A percentile compares a stretch with the other conserved stretches of the same genome.
These are phyloP conservation scores for Fusarium equiseti DNA, from an alignment of 2,329 filamentous ascomycete species.

Conservation along the genomic window DNA sequence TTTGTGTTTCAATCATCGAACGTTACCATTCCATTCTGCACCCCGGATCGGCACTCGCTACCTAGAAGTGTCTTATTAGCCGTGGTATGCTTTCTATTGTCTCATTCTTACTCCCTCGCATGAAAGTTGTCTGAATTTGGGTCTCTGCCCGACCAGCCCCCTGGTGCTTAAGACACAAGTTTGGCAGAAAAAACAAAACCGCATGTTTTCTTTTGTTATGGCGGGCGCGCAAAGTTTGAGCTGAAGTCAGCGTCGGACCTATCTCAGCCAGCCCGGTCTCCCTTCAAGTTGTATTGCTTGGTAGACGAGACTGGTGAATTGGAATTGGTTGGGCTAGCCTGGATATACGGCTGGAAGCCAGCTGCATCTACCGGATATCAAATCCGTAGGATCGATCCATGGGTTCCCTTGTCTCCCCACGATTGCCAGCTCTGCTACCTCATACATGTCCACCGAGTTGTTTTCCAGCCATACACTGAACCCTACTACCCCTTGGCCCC, in stretches of 20 bases:
- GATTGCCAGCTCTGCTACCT: constrained; percentile 34
- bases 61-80: constrained; percentile 45
- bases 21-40: constrained; percentile 38
- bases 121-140: constrained; percentile 42
- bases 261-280: constrained; percentile 14
- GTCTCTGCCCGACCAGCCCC: constrained; percentile 35
- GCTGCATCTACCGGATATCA: constrained; percentile 20
- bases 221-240: constrained; percentile 18
- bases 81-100: constrained; percentile 46
- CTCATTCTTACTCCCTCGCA: constrained; percentile 37
- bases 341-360: constrained; percentile 14
- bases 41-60: constrained; percentile 38
- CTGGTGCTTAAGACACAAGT: constrained; percentile 37
- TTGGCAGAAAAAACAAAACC: constrained; percentile 7
- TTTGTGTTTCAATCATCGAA: constrained; percentile 45
- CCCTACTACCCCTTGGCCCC: constrained; percentile 14
- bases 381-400: constrained; percentile 29
- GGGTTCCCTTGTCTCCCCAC: constrained; percentile 40
- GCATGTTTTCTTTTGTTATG: constrained; percentile 32
- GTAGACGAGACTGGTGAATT: constrained; percentile 12
- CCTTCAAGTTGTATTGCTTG: constrained; percentile 3
- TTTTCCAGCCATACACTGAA: constrained; percentile 11
- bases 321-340: neutral
- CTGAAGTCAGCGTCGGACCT: constrained; percentile 39
- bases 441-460: constrained; percentile 19